Evolutionary conservation across 1,139 yeast genomes (phyloP), one percentile per base, ranked within the genome.

Genomic region (Chernovozyma sophiae-reginae): DNA sequence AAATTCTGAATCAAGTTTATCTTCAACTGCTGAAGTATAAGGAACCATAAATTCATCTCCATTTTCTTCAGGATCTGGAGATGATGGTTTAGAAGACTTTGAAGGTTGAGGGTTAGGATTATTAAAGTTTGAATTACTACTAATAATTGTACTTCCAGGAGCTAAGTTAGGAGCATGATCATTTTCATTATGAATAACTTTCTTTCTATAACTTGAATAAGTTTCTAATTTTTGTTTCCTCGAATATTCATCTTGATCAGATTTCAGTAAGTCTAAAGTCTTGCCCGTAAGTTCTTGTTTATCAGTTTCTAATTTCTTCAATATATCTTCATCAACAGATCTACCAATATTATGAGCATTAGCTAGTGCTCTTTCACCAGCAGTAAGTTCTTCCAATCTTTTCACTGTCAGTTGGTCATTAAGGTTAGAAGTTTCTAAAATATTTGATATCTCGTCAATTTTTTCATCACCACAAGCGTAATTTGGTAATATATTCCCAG

Each of bases 1-100:
- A 47, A 80, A 68, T 48, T 76, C 80, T 22, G 79, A 72, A 53
- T 83, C 90, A 41, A 75, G 65, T 45, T 75, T 74, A 51, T 81
- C 86, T 56, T 83, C 92, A 25, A 72, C 73, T 25, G 83, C 89
- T 4, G 84, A 75, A 2, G 90, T 81, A 52, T 83, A 83, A 1
- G 89, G 89, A 17, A 74, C 69, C 68, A 69, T 59, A 41, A 69
- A 70, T 32, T 60, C 69, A 25, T 59, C 57, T 47, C 19, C 37
- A 16, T 28, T 14, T 11, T 18, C 18, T 5, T 28, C 26, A 19
- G 16, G 25, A n/a, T 17, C 36, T 38, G 29, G 18, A 16, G 32
- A 30, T 8, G 35, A 19, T 17, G 29, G 11, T 3, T 23, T 26
- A 18, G 26, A 15, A 4, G 28, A 25, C 3, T 32, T 31, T 20